phyloP scores from a whole-genome alignment of 306 rosid species.

The Acmispon strigosus region DNA sequence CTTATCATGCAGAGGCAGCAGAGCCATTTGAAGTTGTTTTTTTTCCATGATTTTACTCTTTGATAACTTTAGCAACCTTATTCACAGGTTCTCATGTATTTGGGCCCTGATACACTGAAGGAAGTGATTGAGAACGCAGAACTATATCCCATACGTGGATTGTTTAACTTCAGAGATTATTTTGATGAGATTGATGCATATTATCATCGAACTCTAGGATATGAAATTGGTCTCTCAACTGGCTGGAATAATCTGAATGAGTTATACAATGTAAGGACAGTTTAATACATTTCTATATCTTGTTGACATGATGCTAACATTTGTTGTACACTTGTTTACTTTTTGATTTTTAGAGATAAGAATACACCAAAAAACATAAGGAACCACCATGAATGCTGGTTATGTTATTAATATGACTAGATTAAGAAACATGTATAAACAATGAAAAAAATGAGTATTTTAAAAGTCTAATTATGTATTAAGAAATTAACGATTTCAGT shows the following conservation, averaged over 20 bases:
- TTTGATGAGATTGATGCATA: slow-evolving; percentile 88
- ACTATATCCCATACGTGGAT: slow-evolving; percentile 88
- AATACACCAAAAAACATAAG: not conserved
- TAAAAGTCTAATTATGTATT: not conserved
- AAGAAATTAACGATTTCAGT: not conserved
- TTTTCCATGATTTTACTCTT: slow-evolving; percentile 14
- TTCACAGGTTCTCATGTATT: slow-evolving; percentile 84
- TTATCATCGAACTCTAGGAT: slow-evolving; percentile 61
- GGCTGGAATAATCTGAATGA: slow-evolving; percentile 79
- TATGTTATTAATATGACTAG: not conserved
- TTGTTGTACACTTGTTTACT: not conserved
- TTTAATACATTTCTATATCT: slow-evolving; percentile 6
- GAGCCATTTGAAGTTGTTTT: slow-evolving; percentile 2
- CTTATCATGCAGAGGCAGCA: not conserved
- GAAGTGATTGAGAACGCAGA: slow-evolving; percentile 78
- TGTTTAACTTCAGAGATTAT: slow-evolving; percentile 72
- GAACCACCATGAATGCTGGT: not conserved
- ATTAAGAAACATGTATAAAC: not conserved
- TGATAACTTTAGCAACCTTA: slow-evolving; percentile 21
- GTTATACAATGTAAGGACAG: slow-evolving; percentile 69
- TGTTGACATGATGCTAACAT: not conserved
- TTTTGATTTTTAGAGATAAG: not conserved
- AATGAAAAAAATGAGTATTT: not conserved
- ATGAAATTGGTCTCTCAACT: slow-evolving; percentile 68
- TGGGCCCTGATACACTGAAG: slow-evolving; percentile 68